These are phyloP conservation scores for Glycyrrhiza uralensis DNA, from an alignment of 306 rosid genomes.

Conservation along the genomic window DNA sequence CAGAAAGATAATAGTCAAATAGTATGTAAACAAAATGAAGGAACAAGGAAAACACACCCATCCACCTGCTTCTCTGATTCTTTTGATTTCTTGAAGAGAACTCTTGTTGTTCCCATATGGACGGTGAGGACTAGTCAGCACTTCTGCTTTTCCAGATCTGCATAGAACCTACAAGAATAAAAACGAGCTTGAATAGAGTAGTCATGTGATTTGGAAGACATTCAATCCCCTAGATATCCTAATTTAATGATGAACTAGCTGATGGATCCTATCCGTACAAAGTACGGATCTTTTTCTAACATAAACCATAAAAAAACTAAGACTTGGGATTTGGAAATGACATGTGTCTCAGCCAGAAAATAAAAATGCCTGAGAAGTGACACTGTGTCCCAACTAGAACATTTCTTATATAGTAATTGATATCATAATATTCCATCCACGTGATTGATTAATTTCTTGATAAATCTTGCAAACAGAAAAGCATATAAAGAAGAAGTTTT, in stretches of 20 bases:
- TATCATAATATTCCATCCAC: background rate
- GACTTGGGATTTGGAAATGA: too few species aligned
- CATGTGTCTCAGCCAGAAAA: too few species aligned
- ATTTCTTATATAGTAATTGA: too few species aligned
- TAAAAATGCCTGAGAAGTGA: too few species aligned
- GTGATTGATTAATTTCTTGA: background rate
- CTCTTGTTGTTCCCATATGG: constrained; percentile 83
- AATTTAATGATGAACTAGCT: background rate
- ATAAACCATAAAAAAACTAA: too few species aligned
- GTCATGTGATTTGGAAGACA: background rate
- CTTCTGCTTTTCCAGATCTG: constrained; percentile 79
- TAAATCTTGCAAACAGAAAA: constrained; percentile 11
- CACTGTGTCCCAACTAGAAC: too few species aligned
- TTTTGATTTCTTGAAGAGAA: constrained; percentile 83
- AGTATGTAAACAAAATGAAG: constrained; percentile 13
- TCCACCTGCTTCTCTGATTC: constrained; percentile 99
- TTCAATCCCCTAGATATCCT: constrained; percentile 14
- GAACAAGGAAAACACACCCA: constrained; percentile 94
- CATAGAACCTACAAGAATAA: constrained; percentile 68
- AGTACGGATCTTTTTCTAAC: too few species aligned
- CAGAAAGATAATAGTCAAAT: background rate
- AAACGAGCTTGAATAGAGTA: constrained; percentile 8
- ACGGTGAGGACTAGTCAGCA: constrained; percentile 80
- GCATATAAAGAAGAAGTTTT: background rate
- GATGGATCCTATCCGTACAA: too few species aligned